Evolutionary conservation across 2,329 filamentous ascomycete species (phyloP).

Genomic region (Penicillium fuscoglaucum): DNA sequence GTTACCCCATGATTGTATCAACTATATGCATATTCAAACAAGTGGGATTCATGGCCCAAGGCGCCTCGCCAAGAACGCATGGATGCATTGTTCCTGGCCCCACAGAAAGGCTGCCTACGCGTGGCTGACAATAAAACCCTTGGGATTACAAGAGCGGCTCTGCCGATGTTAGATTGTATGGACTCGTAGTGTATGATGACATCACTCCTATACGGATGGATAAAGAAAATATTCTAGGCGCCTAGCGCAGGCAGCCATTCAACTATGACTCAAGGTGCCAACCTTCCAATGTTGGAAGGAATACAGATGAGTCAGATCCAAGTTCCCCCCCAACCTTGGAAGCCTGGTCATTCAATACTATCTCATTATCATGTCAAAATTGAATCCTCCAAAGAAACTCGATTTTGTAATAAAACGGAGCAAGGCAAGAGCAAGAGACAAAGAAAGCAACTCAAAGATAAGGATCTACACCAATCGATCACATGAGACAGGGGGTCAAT

Average conservation of each 20-base stretch:
- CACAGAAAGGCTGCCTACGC: not conserved
- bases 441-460: not conserved
- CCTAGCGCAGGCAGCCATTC: not conserved
- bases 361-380: not conserved
- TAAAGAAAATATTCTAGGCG: not conserved
- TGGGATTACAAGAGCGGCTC: not conserved
- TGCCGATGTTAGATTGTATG: not conserved
- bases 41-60: not conserved
- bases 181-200: not conserved
- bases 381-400: not conserved
- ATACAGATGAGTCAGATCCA: not conserved
- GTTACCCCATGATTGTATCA: not conserved
- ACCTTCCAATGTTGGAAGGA: not conserved
- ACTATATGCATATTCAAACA: not conserved
- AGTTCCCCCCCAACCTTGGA: not conserved
- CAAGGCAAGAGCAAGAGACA: not conserved
- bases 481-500: constrained; percentile 2
- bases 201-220: not conserved
- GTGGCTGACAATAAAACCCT: not conserved
- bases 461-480: not conserved
- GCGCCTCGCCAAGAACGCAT: not conserved
- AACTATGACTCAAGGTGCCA: not conserved
- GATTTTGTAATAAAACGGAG: not conserved
- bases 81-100: not conserved
- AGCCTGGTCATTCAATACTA: not conserved